Evolutionary conservation across 129 eudicot genomes (phyloP), one percentile per base, ranked within the genome.

Genomic region (Heracleum sosnowskyi): DNA sequence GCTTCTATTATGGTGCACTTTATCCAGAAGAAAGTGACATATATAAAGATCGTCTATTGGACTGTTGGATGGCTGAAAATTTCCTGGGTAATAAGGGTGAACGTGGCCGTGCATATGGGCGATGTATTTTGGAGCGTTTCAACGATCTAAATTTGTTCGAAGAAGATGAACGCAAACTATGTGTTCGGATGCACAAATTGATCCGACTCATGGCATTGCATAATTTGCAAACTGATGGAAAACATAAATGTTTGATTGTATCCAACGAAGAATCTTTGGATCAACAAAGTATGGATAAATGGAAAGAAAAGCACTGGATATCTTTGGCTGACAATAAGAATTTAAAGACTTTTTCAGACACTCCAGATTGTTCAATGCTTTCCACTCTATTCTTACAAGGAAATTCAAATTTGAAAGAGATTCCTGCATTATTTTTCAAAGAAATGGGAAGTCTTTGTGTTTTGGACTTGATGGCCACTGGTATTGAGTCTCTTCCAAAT

Each of bases 21-120:
- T 81, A 84, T 84, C 84, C 84, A 24, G 82, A 84, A 33, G 87
- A 84, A 64, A 51, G 79, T 18, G 73, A 84, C 29, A 84, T 84
- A 37, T 78, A 42, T 7, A 62, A 24, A 4, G 87, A 73, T 69
- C 76, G 82, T 11, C 53, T 81, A 15, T 66, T 84, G 63, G 84
- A 84, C 24, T 77, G 87, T 68, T 84, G 84, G 87, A 79, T 15
- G 29, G 87, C 84, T 42, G 84, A 84, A 81, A 81, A 44, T 34
- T 77, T 81, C 34, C 82, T 80, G 45, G 79, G 79, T 11, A 17
- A 28, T 36, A 45, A 53, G 11, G 81, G 77, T 29, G 76, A 77
- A 73, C 28, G 57, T 33, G 60, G 53, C 15, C 66, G 63, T 75
- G 45, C 22, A 55, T 45, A 64, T 18, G 87, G 82, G 31, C 49